Evolutionary conservation across 1,284 basidiomycete species (phyloP), one percentile per base, ranked within the genome.

Genomic region (Bjerkandera adusta): DNA sequence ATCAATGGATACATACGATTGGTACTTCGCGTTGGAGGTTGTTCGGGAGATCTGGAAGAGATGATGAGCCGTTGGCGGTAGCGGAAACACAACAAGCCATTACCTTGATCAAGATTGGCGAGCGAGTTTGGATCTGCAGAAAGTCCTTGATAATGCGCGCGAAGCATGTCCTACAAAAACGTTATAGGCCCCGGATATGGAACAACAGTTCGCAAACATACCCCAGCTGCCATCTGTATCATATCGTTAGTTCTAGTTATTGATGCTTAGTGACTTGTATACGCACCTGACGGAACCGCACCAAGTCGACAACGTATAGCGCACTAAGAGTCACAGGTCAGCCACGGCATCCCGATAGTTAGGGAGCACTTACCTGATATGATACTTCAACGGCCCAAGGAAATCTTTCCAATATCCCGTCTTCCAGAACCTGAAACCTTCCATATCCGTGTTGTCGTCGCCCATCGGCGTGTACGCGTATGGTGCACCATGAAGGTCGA

Each of bases 391-490:
- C 0, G 89, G 92, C 43, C 75, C 70, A 48, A 97, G 68, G 60
- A 90, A 91, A 33, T 95, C 85, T 57, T 79, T 85, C 94, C 93
- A 96, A 64, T 96, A 96, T 0, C 91, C 94, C 3, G 84, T 88
- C 71, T 97, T 97, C 96, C 96, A 99, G 73, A 99, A 98, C 16
- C 96, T 76, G 75, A 94, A 98, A 0, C 93, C 93, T 65, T 98
- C 96, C 89, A 98, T 96, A 44, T 97, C 97, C 22, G 73, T 67
- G 50, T 94, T 88, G 61, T 97, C 93, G 59, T 97, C 85, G 3
- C 96, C 96, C 96, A 99, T 99, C 0, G 96, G 96, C 0, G 95
- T 91, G 60, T 97, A 98, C 0, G 86, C 94, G 57, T 97, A 97
- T 0, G 94, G 92, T 0, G 89, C 89, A 0, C 94, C 94, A 34